Percentiles rank a stretch among this genome's conserved stretches.
phyloP scores from a whole-genome alignment of 1,284 basidiomycete species.

The Lentinula novae-zelandiae region DNA sequence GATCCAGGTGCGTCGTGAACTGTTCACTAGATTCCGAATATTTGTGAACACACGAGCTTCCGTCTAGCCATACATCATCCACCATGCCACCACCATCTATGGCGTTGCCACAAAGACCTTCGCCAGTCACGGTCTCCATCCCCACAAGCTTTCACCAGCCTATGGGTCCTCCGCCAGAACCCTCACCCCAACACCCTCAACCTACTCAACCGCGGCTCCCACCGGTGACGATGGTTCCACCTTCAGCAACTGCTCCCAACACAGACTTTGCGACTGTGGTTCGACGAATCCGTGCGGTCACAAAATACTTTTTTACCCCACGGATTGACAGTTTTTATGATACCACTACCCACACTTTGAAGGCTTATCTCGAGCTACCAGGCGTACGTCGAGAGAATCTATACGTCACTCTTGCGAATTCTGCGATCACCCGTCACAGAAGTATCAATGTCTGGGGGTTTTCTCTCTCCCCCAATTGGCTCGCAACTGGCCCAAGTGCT shows the following conservation, averaged over 20 bases:
- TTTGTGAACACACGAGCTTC: neutral
- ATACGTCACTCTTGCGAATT: neutral
- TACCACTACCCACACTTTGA: neutral
- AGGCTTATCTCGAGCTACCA: neutral
- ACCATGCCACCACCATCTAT: neutral
- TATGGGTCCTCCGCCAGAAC: neutral
- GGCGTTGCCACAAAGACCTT: neutral
- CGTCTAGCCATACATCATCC: neutral
- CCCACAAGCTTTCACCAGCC: neutral
- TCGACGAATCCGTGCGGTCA: neutral
- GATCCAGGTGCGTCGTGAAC: neutral
- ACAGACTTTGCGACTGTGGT: neutral
- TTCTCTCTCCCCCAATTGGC: neutral
- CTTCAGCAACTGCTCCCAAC: neutral
- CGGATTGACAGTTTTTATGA: neutral
- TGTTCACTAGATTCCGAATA: neutral
- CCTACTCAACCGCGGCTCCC: neutral
- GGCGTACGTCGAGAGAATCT: neutral
- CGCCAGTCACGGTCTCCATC: neutral
- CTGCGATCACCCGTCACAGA: neutral
- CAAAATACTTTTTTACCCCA: neutral
- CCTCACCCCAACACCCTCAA: neutral
- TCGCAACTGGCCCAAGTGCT: neutral
- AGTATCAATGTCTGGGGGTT: conserved; percentile 1
- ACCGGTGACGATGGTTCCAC: neutral